phyloP scores from a whole-genome alignment of 1,284 basidiomycete species.

The Leccinum holopus region DNA sequence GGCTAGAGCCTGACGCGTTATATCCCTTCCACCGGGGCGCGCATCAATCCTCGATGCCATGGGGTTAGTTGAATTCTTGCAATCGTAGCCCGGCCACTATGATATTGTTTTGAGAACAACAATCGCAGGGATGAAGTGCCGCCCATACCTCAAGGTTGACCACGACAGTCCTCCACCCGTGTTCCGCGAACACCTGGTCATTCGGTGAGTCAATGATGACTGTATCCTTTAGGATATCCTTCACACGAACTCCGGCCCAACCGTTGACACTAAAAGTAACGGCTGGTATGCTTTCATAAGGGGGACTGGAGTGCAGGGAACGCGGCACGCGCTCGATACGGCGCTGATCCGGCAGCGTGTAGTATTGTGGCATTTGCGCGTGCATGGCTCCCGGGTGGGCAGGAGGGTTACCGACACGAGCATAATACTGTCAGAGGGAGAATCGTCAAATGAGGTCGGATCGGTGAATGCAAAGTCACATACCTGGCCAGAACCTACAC shows the following conservation, averaged over 20 bases:
- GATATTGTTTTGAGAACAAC: not conserved
- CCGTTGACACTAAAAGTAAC: conserved; percentile 22
- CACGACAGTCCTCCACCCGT: conserved; percentile 25
- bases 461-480: not conserved
- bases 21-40: conserved; percentile 3
- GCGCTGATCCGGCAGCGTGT: conserved; percentile 19
- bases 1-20: conserved; percentile 26
- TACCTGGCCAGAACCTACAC: conserved; percentile 14
- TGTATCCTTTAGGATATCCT: conserved; percentile 16
- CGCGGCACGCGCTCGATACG: conserved; percentile 26
- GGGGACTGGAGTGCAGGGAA: conserved; percentile 14
- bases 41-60: conserved; percentile 20
- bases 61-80: not conserved
- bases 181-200: conserved; percentile 21
- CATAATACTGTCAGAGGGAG: conserved; percentile 20
- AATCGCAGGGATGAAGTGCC: not conserved
- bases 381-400: conserved; percentile 21
- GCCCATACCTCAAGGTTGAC: conserved; percentile 23
- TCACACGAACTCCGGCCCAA: conserved; percentile 24
- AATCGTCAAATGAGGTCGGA: not conserved
- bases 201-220: conserved; percentile 18
- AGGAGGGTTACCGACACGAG: conserved; percentile 17
- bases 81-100: conserved; percentile 32
- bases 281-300: conserved; percentile 16
- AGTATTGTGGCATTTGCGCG: conserved; percentile 24